Conservation (phyloP, 495 filamentous ascomycete genomes). For the Darksidea phi region DNA sequence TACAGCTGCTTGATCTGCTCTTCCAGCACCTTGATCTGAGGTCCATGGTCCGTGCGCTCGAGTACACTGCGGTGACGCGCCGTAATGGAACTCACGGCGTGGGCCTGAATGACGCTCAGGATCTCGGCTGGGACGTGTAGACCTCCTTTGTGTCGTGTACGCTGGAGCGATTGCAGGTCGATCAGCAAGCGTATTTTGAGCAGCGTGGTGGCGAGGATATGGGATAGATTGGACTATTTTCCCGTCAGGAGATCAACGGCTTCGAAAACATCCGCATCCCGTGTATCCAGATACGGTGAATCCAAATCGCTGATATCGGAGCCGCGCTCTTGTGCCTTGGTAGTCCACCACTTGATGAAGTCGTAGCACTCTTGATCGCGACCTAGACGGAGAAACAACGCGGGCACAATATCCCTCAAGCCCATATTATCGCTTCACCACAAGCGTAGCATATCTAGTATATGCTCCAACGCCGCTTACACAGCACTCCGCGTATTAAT, state of each 20-base stretch:
- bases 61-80: background rate
- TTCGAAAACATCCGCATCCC: background rate
- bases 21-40: slow-evolving; percentile 28
- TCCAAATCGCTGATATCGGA: slow-evolving; percentile 47
- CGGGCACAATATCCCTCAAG: slow-evolving; percentile 45
- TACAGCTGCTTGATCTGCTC: slow-evolving; percentile 28
- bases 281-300: slow-evolving; percentile 6
- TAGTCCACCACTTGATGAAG: slow-evolving; percentile 53
- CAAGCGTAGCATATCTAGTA: slow-evolving; percentile 46
- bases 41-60: slow-evolving; percentile 21
- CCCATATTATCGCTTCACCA: slow-evolving; percentile 51
- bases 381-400: slow-evolving; percentile 48
- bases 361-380: slow-evolving; percentile 58
- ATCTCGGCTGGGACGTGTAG: background rate
- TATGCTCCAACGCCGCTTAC: slow-evolving; percentile 41
- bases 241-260: background rate
- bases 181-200: slow-evolving; percentile 45
- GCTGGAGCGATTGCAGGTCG: slow-evolving; percentile 37
- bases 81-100: background rate
- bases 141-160: background rate
- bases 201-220: slow-evolving; percentile 39
- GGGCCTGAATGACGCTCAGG: background rate
- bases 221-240: slow-evolving; percentile 20
- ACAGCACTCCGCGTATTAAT: slow-evolving; percentile 45
- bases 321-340: slow-evolving; percentile 26